Percentiles rank a stretch among this genome's conserved stretches.
Conservation (phyloP, 257 asterid genomes). For the Solanum bukasovii region DNA sequence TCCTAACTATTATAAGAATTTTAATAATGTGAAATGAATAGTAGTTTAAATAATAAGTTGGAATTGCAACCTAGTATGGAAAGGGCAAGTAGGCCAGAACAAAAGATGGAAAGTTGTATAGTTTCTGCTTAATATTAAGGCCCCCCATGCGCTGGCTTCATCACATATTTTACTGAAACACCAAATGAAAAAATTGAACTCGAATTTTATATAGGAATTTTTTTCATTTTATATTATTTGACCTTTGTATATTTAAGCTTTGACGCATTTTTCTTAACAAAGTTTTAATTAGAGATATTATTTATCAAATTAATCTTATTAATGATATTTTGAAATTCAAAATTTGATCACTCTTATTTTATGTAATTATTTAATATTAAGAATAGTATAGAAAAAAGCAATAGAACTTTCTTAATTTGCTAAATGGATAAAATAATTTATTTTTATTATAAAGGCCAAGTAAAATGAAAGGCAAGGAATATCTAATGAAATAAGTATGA, state of each 20-base stretch:
- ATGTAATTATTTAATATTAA: no score
- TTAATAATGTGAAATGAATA: neutral
- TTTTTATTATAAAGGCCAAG: no score
- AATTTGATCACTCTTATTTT: no score
- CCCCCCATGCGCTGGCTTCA: neutral
- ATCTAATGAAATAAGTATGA: neutral
- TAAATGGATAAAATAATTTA: neutral
- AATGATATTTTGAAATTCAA: rapidly evolving
- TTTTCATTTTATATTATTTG: neutral
- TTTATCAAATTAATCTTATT: no score
- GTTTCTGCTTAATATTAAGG: neutral
- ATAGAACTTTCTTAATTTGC: neutral
- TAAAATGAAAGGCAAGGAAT: no score
- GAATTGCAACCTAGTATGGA: neutral
- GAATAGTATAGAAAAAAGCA: no score
- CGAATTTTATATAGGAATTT: neutral
- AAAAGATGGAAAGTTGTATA: neutral
- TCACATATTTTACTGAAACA: neutral
- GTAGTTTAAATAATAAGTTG: neutral
- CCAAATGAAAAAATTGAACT: neutral
- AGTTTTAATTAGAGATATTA: no score
- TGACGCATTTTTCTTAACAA: no score
- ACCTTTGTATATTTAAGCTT: neutral
- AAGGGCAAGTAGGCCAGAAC: neutral
- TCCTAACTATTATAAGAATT: neutral